phyloP scores from a whole-genome alignment of 2,329 filamentous ascomycete species.

The Amylocarpus encephaloides region DNA sequence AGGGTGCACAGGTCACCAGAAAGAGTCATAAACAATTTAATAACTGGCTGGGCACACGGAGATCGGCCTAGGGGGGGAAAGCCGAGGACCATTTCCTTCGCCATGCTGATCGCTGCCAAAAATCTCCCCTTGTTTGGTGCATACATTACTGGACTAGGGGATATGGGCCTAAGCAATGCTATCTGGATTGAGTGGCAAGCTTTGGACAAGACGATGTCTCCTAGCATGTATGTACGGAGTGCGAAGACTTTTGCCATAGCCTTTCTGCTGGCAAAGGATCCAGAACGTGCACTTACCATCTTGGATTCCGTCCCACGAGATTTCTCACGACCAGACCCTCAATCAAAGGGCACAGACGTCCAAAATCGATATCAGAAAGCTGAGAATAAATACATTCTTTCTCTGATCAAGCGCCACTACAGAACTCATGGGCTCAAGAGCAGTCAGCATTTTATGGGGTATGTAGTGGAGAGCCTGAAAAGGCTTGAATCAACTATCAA shows the following conservation, averaged over 20 bases:
- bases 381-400: background rate
- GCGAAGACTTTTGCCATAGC: constrained; percentile 17
- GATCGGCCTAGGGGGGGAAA: background rate
- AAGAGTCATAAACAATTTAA: constrained; percentile 8
- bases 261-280: constrained; percentile 14
- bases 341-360: background rate
- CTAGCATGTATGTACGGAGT: background rate
- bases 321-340: background rate
- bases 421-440: no score
- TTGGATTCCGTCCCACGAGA: constrained; percentile 8
- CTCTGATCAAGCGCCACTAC: no score
- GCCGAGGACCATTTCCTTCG: background rate
- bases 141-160: constrained; percentile 17
- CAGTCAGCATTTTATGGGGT: no score
- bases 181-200: constrained; percentile 14
- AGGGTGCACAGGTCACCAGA: background rate
- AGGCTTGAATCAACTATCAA: no score
- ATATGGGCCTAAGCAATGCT: constrained; percentile 9
- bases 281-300: constrained; percentile 10
- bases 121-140: background rate
- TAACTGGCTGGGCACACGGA: constrained; percentile 13
- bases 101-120: background rate
- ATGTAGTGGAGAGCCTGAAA: no score
- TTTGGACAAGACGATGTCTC: background rate
- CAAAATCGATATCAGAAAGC: background rate